A percentile compares a stretch with the other conserved stretches of the same genome.
Conservation (phyloP, 2,329 filamentous ascomycete species). For the Septoria linicola region DNA sequence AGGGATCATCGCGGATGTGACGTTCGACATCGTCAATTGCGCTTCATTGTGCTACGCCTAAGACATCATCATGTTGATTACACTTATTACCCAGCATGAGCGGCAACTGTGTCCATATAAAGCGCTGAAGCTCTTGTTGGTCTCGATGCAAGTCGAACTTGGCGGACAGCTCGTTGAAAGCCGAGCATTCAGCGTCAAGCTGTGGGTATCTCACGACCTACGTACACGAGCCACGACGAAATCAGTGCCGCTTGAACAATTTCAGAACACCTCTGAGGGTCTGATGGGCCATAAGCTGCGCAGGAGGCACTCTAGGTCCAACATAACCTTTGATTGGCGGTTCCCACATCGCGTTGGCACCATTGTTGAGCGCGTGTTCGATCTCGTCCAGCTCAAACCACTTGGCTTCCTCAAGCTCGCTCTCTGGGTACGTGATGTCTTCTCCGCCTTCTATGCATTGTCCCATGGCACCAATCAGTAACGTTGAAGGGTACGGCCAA, state of each 20-base stretch:
- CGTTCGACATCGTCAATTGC: too few species aligned
- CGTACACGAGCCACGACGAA: too few species aligned
- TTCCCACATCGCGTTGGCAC: slow-evolving; percentile 30
- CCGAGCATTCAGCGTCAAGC: too few species aligned
- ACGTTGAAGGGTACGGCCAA: slow-evolving; percentile 80
- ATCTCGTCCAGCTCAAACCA: slow-evolving; percentile 30
- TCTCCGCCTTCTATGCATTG: slow-evolving; percentile 26
- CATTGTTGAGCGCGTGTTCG: slow-evolving; percentile 26
- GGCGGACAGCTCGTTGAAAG: too few species aligned
- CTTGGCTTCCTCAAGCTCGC: slow-evolving; percentile 27
- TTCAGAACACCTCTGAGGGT: slow-evolving; percentile 25
- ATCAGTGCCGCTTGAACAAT: slow-evolving; percentile 22
- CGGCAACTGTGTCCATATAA: too few species aligned
- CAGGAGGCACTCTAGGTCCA: slow-evolving; percentile 25
- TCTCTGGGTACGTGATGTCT: slow-evolving; percentile 28
- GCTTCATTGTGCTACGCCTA: too few species aligned
- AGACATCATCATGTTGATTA: too few species aligned
- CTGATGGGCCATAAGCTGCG: slow-evolving; percentile 28
- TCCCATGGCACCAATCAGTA: slow-evolving; percentile 66
- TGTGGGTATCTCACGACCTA: too few species aligned
- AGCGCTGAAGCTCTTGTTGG: too few species aligned
- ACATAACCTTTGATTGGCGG: slow-evolving; percentile 26
- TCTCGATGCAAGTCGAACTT: too few species aligned
- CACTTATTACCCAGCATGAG: too few species aligned
- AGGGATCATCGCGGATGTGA: too few species aligned